These are phyloP conservation scores for Chimonanthus praecox DNA, from an alignment of 164 flowering plant species.

Conservation along the genomic window DNA sequence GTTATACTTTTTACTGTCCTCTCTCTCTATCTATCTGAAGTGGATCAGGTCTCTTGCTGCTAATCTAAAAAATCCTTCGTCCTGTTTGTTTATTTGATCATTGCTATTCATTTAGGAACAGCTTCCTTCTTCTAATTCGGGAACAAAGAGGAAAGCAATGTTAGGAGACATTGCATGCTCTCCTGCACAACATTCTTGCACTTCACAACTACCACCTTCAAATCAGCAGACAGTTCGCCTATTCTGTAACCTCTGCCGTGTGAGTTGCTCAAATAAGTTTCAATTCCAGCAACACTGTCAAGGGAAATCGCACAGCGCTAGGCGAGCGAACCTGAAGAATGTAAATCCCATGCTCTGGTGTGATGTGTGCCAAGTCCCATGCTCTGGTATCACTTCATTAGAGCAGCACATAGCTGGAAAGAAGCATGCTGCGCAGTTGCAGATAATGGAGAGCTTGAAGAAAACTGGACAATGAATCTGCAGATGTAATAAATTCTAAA, in stretches of 20 bases:
- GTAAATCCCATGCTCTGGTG: not conserved
- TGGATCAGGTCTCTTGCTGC: no score
- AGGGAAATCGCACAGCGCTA: constrained; percentile 2
- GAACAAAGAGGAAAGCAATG: no score
- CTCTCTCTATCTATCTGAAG: no score
- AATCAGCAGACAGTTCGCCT: not conserved
- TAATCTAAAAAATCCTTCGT: no score
- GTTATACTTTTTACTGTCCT: no score
- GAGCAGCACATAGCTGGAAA: not conserved
- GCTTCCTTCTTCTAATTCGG: no score
- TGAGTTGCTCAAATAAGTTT: not conserved
- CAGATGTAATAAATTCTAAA: no score
- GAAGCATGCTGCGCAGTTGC: constrained; percentile 1
- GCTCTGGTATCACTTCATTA: not conserved
- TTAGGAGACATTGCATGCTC: no score
- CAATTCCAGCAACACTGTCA: not conserved
- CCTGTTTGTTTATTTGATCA: no score
- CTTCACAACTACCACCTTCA: not conserved
- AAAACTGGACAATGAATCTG: no score
- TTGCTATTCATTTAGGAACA: no score
- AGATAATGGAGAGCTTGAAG: no score
- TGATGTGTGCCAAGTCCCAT: not conserved
- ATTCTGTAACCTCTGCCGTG: not conserved
- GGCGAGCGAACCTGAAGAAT: not conserved
- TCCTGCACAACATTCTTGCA: not conserved